Base-by-base conservation (phyloP, 108 stramenopile species). In the Parietichytrium sp. region DNA sequence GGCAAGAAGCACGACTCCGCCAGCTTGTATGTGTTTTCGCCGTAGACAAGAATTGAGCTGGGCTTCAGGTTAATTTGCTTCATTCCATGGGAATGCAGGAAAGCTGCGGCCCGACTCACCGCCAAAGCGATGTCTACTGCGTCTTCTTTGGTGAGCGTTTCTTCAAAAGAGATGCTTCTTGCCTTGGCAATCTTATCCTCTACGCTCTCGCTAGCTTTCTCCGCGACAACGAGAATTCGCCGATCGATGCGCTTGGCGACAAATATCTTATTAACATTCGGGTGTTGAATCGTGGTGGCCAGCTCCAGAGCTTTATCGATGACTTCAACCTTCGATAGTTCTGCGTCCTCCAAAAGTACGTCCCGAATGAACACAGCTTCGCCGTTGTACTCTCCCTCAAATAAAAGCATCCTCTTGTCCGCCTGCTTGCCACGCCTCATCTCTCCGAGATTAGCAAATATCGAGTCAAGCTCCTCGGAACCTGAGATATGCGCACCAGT, bases 11-110 rank as follows among this genome's bases (percentile, higher is more conserved):
- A 72, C 10, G 61, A 72, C 33, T 72, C 61, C 38, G 61, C 36
- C 23, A 72, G 61, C 42, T 72, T 72, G 42, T 45, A 72, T 0
- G 6, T 33, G 20, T 33, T 18, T 23, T 72, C 61, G 42, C 20
- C 45, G 20, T 45, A 72, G 61, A 72, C 61, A 23, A 72, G 42
- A 0, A 72, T 42, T n/a, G 38, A 45, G 61, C 61, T 72, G 61
- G 61, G 61, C 33, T 72, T 72, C 16, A 72, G 61, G 1, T 72
- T 72, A 20, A 72, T 33, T 42, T 72, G 61, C 61, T 42, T 45
- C 38, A 72, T 72, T 8, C 61, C 61, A n/a, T 72, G 61, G 7
- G 36, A 6, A 20, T 72, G 61, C 6, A 72, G 61, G 61, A 18
- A 72, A 6, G 36, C 61, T 6, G 38, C 61, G 10, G 15, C 61